A percentile compares a stretch with the other conserved stretches of the same genome.
These are phyloP conservation scores for Drosera spatulata DNA, from an alignment of 179 eudicot species.

Conservation along the genomic window DNA sequence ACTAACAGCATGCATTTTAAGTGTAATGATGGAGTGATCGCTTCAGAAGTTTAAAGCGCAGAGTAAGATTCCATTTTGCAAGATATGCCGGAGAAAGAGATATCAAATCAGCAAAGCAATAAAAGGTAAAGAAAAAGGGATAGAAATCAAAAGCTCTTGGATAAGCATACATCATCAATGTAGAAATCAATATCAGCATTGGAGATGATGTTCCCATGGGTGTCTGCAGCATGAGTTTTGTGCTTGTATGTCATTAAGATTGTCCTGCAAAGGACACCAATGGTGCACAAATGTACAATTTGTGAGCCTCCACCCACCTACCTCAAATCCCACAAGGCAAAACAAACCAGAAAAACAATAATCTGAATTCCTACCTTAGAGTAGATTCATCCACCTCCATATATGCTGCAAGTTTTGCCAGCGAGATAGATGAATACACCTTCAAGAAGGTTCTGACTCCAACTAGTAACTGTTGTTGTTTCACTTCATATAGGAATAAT, in stretches of 20 bases:
- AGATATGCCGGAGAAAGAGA: too few relatives aligned
- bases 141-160: too few relatives aligned
- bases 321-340: not conserved
- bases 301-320: not conserved
- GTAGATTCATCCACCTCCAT: conserved; percentile 93
- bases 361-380: conserved; percentile 37
- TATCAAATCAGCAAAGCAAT: too few relatives aligned
- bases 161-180: conserved; percentile 55
- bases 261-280: conserved; percentile 36
- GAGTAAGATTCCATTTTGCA: too few relatives aligned
- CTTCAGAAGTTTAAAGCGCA: too few relatives aligned
- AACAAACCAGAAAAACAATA: not conserved
- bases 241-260: conserved; percentile 95
- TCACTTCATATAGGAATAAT: conserved; percentile 92
- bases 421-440: conserved; percentile 80
- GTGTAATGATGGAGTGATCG: too few relatives aligned
- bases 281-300: not conserved
- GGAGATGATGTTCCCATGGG: conserved; percentile 69
- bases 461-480: conserved; percentile 77
- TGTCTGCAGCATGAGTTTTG: conserved; percentile 75
- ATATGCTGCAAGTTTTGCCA: conserved; percentile 68
- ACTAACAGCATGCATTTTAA: too few relatives aligned
- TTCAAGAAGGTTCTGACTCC: conserved; percentile 82
- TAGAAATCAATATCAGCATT: conserved; percentile 91
- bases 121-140: too few relatives aligned